A percentile compares a stretch with the other conserved stretches of the same genome.
These are phyloP conservation scores for Nadsonia commutata DNA, from an alignment of 1,139 yeast species.

Conservation along the genomic window DNA sequence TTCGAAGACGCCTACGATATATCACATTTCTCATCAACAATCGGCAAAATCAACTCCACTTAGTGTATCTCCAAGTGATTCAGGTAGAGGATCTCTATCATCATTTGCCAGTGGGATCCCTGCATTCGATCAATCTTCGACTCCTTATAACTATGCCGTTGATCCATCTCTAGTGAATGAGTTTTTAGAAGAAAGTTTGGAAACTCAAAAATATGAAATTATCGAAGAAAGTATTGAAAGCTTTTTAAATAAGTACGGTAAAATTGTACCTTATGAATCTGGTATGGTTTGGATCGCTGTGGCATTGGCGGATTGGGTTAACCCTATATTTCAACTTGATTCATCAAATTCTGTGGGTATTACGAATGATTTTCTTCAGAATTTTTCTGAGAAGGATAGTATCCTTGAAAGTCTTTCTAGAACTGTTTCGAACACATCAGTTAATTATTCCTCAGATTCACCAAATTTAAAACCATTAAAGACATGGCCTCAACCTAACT, in stretches of 20 bases:
- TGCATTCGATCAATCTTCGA: no score
- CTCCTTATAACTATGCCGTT: constrained; percentile 1
- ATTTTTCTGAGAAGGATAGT: neutral
- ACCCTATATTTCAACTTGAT: constrained; percentile 31
- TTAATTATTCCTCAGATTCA: constrained; percentile 3
- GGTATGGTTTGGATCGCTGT: constrained; percentile 81
- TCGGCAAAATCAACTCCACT: constrained; percentile 11
- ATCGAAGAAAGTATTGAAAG: constrained; percentile 47
- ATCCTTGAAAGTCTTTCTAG: neutral
- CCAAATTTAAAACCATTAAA: constrained; percentile 1
- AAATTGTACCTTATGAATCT: constrained; percentile 59
- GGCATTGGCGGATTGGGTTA: constrained; percentile 82
- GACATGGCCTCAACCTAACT: constrained; percentile 9
- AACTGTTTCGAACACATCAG: constrained; percentile 1
- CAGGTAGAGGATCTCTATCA: constrained; percentile 4
- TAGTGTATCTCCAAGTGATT: constrained; percentile 8
- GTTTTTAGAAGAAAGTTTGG: constrained; percentile 10
- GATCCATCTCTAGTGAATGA: constrained; percentile 6
- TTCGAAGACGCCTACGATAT: constrained; percentile 2
- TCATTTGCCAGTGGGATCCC: neutral
- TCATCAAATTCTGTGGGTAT: constrained; percentile 1
- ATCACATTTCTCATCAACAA: constrained; percentile 8
- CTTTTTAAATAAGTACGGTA: constrained; percentile 69
- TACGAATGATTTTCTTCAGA: neutral
- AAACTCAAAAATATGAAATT: constrained; percentile 26